Base-by-base conservation (phyloP, 805 yeast species). In the Sugiyamaella boreocaroliniensis region DNA sequence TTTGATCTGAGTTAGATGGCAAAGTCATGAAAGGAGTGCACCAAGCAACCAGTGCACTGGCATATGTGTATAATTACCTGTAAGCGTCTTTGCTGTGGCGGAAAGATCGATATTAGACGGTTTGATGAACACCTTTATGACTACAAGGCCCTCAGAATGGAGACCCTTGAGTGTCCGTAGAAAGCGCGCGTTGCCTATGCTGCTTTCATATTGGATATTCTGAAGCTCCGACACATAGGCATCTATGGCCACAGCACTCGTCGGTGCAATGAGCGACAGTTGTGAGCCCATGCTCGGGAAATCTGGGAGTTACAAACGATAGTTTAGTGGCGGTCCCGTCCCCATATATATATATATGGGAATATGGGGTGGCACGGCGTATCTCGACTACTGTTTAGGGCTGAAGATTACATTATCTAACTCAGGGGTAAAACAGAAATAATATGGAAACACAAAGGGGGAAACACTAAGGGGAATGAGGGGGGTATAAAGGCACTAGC, bases 171-270 rank as follows among this genome's bases (percentile, higher is more conserved):
- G 82, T 1, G 97, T 85, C 67, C 89, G 90, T 53, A 92, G 75
- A 67, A 90, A 90, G 50, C 96, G 76, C 9, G 95, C 83, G 45
- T 89, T 82, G 53, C 89, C 89, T 45, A 89, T 69, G 43, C 86
- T 83, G 50, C 83, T 80, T 1, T 84, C 75, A 64, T 88, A 92
- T 61, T 87, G 92, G 41, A 86, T 75, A 55, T 82, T 81, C 20
- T 81, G 82, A 10, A 92, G 73, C 43, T 86, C 88, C 62, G 89
- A 89, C 29, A 92, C 79, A 60, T 90, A 92, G 0, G 97, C 90
- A 19, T 92, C 89, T 1, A 89, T 76, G 6, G 95, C 96, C 61
- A 92, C 87, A 1, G 97, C 87, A 2, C 95, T 89, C 2, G 95
- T 82, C 11, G 96, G 97, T 9, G 96, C 87, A 65, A 89, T 71